Base-by-base conservation (phyloP, 139 green algal genomes). In the Chlamydomonas applanata region DNA sequence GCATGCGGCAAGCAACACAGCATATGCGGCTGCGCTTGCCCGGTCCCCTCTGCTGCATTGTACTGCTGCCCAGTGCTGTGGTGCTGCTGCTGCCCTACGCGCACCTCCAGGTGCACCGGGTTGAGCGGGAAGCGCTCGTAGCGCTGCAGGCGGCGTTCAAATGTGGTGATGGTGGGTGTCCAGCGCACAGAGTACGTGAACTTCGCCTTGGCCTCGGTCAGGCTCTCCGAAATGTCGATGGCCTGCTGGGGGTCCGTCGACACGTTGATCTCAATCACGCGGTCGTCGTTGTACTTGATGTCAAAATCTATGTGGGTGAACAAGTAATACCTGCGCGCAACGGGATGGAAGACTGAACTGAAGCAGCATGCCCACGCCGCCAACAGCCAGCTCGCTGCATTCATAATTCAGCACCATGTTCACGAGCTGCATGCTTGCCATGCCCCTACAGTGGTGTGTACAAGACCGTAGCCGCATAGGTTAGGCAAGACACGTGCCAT, bases 261-360 rank as follows among this genome's bases (percentile, higher is more conserved):
- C 32, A 98, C 89, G 65, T 89, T 94, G 69, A 99, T 94, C 85
- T 99, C 93, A 40, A 98, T 95, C 13, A 97, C 84, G 1, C 77
- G 78, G 74, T 97, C 83, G 7, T 74, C 84, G 54, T 95, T 97
- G 83, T 92, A 96, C 33, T 86, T 79, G 63, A 97, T 78, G 66
- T 97, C 89, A 76, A 97, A 97, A 83, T 97, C 89, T 67, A 94
- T 89, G 86, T 97, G 92, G 1, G 91, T 96, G 85, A 95, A 97
- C 0, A 97, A 74, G 57, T 76, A 89, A 62, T 92, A 87, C 17
- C 63, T 73, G 67, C 36, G 34, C 7, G 40, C 7, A 11, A 11
- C 7, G 11, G 40, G 40, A 11, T 49, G 40, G n/a, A n/a, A n/a
- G n/a, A n/a, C n/a, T n/a, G n/a, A n/a, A n/a, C n/a, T 49, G 40